These are phyloP conservation scores for Candida sanyaensis DNA, from an alignment of 1,139 yeast genomes.

Conservation along the genomic window DNA sequence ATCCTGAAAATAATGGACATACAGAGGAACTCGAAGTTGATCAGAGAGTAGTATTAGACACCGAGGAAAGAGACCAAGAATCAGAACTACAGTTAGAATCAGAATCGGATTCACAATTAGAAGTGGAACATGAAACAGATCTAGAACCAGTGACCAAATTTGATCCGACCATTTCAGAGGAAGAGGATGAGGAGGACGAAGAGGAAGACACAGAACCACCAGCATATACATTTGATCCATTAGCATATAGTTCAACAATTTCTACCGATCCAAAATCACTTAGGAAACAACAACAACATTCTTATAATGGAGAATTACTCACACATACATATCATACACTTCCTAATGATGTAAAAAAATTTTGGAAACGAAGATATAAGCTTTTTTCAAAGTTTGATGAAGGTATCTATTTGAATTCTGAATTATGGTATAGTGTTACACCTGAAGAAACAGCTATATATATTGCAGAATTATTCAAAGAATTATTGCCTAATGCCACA, in stretches of 20 bases:
- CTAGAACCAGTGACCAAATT: no score
- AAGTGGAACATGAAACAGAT: no score
- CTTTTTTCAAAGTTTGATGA: constrained; percentile 65
- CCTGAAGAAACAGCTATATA: constrained; percentile 75
- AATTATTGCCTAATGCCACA: constrained; percentile 41
- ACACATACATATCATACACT: constrained; percentile 43
- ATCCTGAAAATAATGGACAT: no score
- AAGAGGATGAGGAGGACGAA: background rate
- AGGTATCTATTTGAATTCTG: constrained; percentile 72
- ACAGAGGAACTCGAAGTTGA: no score
- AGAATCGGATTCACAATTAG: no score
- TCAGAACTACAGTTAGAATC: no score
- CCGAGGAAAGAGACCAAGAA: no score
- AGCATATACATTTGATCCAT: constrained; percentile 3
- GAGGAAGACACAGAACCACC: background rate
- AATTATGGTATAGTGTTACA: constrained; percentile 90
- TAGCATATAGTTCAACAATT: background rate
- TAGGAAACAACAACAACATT: constrained; percentile 15
- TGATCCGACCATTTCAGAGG: no score
- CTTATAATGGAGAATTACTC: constrained; percentile 31
- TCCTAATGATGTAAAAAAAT: constrained; percentile 48
- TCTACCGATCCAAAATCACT: background rate
- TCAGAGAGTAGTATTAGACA: no score
- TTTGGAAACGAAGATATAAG: constrained; percentile 60
- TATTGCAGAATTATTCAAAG: constrained; percentile 55